These are phyloP conservation scores for Malus fusca DNA, from an alignment of 306 rosid species.

Conservation along the genomic window DNA sequence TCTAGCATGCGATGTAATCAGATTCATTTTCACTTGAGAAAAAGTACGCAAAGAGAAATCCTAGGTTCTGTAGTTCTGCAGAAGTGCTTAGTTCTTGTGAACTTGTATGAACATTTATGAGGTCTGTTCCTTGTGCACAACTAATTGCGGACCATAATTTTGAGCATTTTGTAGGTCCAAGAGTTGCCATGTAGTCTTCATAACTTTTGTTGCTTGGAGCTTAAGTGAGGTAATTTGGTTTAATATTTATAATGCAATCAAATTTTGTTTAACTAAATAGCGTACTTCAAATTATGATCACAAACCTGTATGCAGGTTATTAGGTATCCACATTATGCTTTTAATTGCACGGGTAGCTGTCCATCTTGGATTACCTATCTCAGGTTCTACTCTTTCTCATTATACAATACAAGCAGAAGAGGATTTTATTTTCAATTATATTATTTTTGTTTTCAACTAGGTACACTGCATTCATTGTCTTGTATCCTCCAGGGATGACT, in stretches of 20 bases:
- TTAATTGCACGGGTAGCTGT: conserved; percentile 58
- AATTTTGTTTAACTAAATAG: neutral
- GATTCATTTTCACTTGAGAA: neutral
- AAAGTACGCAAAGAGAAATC: neutral
- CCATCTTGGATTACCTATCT: conserved; percentile 85
- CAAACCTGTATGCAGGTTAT: conserved; percentile 51
- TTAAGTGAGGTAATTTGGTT: conserved; percentile 55
- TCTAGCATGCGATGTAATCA: too few species aligned
- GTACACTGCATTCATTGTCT: conserved; percentile 80
- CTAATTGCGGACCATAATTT: neutral
- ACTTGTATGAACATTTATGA: neutral
- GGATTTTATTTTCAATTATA: conserved; percentile 4
- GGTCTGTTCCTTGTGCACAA: conserved; percentile 3
- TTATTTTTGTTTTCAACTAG: conserved; percentile 28
- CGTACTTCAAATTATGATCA: neutral
- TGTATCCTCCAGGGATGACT: conserved; percentile 75
- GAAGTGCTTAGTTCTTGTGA: neutral
- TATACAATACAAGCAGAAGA: neutral
- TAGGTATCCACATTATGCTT: conserved; percentile 76
- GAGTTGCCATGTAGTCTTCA: conserved; percentile 59
- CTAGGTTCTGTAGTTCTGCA: neutral
- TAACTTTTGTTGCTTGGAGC: conserved; percentile 85
- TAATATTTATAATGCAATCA: neutral
- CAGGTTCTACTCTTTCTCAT: conserved; percentile 41
- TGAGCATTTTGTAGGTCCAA: conserved; percentile 45